phyloP scores from a whole-genome alignment of 2,329 filamentous ascomycete species.

The Sclerotiophoma versabilis region DNA sequence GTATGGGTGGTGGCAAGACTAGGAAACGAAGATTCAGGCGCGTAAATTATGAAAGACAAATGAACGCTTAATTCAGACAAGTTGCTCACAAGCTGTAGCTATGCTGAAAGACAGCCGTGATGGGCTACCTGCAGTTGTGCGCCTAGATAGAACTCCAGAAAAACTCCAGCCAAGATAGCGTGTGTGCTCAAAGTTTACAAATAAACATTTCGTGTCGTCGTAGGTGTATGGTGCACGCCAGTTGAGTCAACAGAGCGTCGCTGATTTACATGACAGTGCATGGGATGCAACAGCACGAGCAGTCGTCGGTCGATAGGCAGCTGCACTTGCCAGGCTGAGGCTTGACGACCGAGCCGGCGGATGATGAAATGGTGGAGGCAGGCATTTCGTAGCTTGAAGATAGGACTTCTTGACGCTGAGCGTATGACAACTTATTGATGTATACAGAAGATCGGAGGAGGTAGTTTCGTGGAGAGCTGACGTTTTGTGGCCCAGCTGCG shows the following conservation, averaged over 20 bases:
- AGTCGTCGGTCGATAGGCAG: constrained; percentile 41
- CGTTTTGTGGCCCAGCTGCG: neutral
- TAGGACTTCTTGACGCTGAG: too few relatives aligned
- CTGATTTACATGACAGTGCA: constrained; percentile 47
- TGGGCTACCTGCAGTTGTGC: neutral
- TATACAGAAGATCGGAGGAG: neutral
- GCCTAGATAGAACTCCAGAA: neutral
- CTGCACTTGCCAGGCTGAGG: constrained; percentile 42
- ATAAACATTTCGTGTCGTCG: constrained; percentile 2
- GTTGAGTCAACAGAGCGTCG: neutral
- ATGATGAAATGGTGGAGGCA: constrained; percentile 42
- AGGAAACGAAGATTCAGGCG: neutral
- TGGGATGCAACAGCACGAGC: constrained; percentile 46
- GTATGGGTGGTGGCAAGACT: neutral
- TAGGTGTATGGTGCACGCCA: neutral
- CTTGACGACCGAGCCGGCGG: constrained; percentile 45
- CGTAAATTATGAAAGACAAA: neutral
- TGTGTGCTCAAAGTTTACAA: neutral
- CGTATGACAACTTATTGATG: too few relatives aligned
- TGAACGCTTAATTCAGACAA: neutral
- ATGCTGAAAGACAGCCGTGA: neutral
- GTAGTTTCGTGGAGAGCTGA: neutral
- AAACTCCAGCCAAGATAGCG: neutral
- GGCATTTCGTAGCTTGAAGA: constrained; percentile 33
- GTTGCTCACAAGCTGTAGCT: neutral